Evolutionary conservation across 75 land plant genomes (phyloP).

Genomic region (Isoetes taiwanensis): DNA sequence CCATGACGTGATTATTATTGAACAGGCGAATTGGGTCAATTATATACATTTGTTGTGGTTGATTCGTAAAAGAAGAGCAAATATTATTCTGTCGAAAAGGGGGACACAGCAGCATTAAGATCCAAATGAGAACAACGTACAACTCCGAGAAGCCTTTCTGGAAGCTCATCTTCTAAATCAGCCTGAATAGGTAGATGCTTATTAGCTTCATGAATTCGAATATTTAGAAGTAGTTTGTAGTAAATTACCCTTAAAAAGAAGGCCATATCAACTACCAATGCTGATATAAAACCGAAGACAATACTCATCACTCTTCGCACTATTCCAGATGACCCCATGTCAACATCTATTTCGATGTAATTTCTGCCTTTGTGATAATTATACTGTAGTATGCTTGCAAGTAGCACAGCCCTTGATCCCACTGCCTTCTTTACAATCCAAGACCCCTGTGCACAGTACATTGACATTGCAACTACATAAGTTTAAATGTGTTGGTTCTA

Average conservation of each 20-base stretch:
- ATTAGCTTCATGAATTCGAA: neutral
- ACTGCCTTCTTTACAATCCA: conserved; percentile 99
- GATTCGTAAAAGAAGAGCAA: too few species aligned
- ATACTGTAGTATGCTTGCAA: conserved; percentile 90
- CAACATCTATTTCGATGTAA: conserved; percentile 89
- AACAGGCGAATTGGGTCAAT: too few species aligned
- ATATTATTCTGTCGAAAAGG: too few species aligned
- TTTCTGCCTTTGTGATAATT: conserved; percentile 66
- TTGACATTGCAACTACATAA: neutral
- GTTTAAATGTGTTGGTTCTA: neutral
- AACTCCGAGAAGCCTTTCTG: conserved; percentile 86
- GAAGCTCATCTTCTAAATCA: conserved; percentile 62
- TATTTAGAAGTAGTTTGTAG: neutral
- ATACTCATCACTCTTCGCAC: conserved; percentile 95
- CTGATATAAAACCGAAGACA: conserved; percentile 71
- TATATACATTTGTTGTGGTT: too few species aligned
- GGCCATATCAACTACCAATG: conserved; percentile 94
- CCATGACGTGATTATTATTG: too few species aligned
- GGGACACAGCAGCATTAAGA: conserved; percentile 54
- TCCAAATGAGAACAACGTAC: conserved; percentile 74
- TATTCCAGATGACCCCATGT: conserved; percentile 91
- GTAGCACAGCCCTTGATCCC: conserved; percentile 80
- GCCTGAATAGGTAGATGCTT: conserved; percentile 32
- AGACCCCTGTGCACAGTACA: conserved; percentile 48
- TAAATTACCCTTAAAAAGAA: conserved; percentile 74